Base-by-base conservation (phyloP, 1,284 basidiomycete genomes). In the Melampsora americana region DNA sequence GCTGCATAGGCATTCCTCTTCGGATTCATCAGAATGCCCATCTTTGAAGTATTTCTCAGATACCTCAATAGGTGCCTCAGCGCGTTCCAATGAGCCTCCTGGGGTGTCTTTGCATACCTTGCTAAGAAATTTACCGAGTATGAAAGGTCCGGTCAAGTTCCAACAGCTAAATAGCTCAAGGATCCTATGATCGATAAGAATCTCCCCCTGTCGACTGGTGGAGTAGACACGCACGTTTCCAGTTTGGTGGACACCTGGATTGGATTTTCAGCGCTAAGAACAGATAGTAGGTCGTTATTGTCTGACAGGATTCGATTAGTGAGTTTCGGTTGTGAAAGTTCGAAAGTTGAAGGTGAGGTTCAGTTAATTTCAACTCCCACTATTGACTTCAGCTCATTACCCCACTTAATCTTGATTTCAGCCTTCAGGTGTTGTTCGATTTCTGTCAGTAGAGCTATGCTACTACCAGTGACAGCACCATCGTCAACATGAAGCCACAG, bases 401-500 rank as follows among this genome's bases (percentile, higher is more conserved):
- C 30, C 69, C 69, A 71, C 28, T 71, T 71, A 39, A 71, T 65
- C n/a, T 71, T 9, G 2, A 71, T 18, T 9, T 20, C 18, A 2
- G 4, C 11, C 3, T 18, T 32, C 5, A 71, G 42, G 44, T 12
- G 18, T 11, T 32, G 2, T 35, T 71, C 69, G 12, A 71, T 42
- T 3, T 26, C 3, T 18, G 20, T 26, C 1, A 71, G 39, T 14
- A 12, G 23, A 18, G 60, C 12, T n/a, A 9, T 30, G 2, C 20
- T n/a, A 3, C 23, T 65, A 5, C 60, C 59, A 1, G 69, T 71
- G 39, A 71, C 30, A 9, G 61, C 26, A 46, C 60, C 70, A 14
- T 73, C 48, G n/a, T 73, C 62, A 6, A 65, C 62, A 30, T 73
- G 70, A 11, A 73, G 61, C 59, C 69, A 71, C n/a, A 71, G 48